Evolutionary conservation across 352 stramenopile genomes (phyloP), one percentile per base, ranked within the genome.

Genomic region (Pythium sukuiense): DNA sequence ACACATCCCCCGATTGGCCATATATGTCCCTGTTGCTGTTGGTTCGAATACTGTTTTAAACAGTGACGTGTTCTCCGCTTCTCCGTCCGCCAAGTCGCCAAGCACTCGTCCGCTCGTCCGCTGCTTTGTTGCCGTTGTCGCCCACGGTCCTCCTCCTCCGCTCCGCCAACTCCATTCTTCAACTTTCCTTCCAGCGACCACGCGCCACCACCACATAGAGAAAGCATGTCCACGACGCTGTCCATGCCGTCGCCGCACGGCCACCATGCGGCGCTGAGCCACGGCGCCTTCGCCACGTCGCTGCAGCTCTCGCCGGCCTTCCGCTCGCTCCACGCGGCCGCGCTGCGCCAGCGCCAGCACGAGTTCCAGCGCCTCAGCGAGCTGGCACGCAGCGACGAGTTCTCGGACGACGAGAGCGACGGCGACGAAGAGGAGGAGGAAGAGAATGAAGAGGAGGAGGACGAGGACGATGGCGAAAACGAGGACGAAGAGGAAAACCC

Each of bases 331-430:
- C 70, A 65, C 55, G 50, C 77, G 46, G 79, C 72, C 37, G 76
- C 79, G 43, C 72, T 80, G 71, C 77, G 73, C 48, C 76, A 77
- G 54, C 79, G 76, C 54, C 70, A 80, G 54, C 74, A 73, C 57
- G 77, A 89, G 56, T 72, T 89, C 45, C 75, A 87, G 53, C 87
- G 86, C 53, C 69, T 92, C 70, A 76, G 76, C 32, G 84, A 92
- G 50, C 74, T 92, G 27, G 84, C 84, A 30, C 76, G 79, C 30
- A 90, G 81, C 62, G 82, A 92, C 76, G 84, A 92, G 65, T 92
- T 92, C 72, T 90, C 84, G 18, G 84, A 92, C 73, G 84, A 83
- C 50, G 84, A 92, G 70, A 92, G 84, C 70, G 84, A 92, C 62
- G 84, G 84, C 35, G 80, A 85, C 45, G 80, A 83, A 50, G 79